A percentile compares a stretch with the other conserved stretches of the same genome.
Conservation (phyloP, 139 green algal species). For the Deuterostichococcus epilithicus region DNA sequence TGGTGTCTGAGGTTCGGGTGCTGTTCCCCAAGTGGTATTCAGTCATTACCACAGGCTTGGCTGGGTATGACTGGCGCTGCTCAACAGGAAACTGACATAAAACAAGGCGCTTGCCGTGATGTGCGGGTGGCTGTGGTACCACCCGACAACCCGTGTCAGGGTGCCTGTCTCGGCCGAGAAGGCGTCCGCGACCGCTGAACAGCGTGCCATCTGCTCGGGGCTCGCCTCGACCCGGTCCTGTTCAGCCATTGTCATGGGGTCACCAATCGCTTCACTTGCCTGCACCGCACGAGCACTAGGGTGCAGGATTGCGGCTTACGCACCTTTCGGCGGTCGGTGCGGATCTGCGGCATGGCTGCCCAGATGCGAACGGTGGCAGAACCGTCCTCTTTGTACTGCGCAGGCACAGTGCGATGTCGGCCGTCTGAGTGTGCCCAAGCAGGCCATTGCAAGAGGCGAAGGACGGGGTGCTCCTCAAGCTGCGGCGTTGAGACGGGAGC, state of each 20-base stretch:
- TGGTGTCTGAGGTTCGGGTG: too few relatives aligned
- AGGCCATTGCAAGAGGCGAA: neutral
- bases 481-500: too few relatives aligned
- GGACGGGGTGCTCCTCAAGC: neutral
- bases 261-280: neutral
- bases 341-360: slow-evolving; percentile 64
- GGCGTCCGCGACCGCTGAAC: slow-evolving; percentile 56
- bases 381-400: slow-evolving; percentile 15
- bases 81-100: too few relatives aligned
- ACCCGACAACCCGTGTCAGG: slow-evolving; percentile 66
- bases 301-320: neutral
- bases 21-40: too few relatives aligned
- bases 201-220: slow-evolving; percentile 73
- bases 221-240: slow-evolving; percentile 80
- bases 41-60: too few relatives aligned
- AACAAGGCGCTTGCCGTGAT: slow-evolving; percentile 76
- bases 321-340: slow-evolving; percentile 69
- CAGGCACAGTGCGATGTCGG: neutral
- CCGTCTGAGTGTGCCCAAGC: neutral
- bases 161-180: slow-evolving; percentile 47
- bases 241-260: slow-evolving; percentile 4
- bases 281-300: neutral
- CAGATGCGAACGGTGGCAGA: slow-evolving; percentile 45
- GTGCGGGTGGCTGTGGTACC: slow-evolving; percentile 84
- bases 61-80: too few relatives aligned